Evolutionary conservation across 2,329 filamentous ascomycete species (phyloP).

Genomic region (Beauveria bassiana): DNA sequence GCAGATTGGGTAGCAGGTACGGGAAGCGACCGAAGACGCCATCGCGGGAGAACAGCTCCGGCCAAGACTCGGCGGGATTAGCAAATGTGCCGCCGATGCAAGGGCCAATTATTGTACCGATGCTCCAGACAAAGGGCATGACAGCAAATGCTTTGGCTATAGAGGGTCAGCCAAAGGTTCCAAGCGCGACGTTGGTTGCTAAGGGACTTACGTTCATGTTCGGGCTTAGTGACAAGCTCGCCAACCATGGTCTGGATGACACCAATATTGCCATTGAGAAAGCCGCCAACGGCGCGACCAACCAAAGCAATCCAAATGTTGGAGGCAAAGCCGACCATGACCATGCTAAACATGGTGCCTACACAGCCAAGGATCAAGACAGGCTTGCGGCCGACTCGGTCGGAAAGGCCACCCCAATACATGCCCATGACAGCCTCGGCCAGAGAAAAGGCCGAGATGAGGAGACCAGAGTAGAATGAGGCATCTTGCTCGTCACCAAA

Average conservation of each 20-base stretch:
- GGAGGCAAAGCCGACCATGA: constrained; percentile 73
- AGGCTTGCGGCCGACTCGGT: constrained; percentile 76
- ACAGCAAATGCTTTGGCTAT: constrained; percentile 76
- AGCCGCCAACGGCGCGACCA: constrained; percentile 69
- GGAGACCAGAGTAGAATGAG: constrained; percentile 78
- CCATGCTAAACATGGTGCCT: constrained; percentile 74
- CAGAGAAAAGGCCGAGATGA: constrained; percentile 80
- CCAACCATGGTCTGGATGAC: constrained; percentile 91
- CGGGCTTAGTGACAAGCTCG: constrained; percentile 73
- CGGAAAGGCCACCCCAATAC: constrained; percentile 80
- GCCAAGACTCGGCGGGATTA: constrained; percentile 67
- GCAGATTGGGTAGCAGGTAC: constrained; percentile 81
- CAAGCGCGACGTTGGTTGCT: not conserved
- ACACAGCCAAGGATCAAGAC: constrained; percentile 73
- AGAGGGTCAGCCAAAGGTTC: constrained; percentile 14
- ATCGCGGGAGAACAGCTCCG: constrained; percentile 56
- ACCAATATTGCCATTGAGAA: constrained; percentile 86
- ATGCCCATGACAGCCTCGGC: constrained; percentile 79
- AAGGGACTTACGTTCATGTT: constrained; percentile 67
- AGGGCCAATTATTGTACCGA: constrained; percentile 83
- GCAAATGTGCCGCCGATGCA: constrained; percentile 84
- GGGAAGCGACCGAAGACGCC: constrained; percentile 72
- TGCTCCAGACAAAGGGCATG: constrained; percentile 91
- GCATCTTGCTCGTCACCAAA: constrained; percentile 67
- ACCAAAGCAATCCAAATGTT: constrained; percentile 79